Conservation (phyloP, 164 flowering plant species). For the Vitis riparia region DNA sequence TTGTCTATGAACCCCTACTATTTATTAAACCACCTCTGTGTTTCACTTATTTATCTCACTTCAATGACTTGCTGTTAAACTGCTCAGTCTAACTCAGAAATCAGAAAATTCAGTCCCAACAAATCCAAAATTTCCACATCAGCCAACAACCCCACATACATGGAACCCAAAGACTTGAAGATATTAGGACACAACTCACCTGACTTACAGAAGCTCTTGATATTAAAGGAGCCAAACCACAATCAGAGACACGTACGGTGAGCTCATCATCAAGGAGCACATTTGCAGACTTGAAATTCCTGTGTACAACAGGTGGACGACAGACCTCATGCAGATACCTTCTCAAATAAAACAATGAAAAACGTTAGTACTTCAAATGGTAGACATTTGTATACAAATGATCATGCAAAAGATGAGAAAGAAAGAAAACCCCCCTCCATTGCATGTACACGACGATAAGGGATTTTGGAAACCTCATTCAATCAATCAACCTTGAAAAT, state of each 20-base stretch:
- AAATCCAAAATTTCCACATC: background rate
- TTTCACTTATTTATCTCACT: no score
- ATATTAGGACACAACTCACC: slow-evolving; percentile 40
- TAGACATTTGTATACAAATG: background rate
- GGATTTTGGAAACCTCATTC: no score
- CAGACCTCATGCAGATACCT: slow-evolving; percentile 95
- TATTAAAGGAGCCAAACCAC: slow-evolving; percentile 83
- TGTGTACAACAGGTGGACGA: slow-evolving; percentile 78
- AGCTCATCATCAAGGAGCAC: slow-evolving; percentile 89
- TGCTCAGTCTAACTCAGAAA: background rate
- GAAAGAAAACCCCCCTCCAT: background rate
- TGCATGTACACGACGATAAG: no score
- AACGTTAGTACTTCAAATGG: background rate
- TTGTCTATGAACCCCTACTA: no score
- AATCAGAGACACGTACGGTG: slow-evolving; percentile 72
- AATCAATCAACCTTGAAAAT: no score
- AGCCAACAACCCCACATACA: background rate
- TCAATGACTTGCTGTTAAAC: no score
- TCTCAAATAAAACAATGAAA: slow-evolving; percentile 6
- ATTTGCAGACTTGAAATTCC: slow-evolving; percentile 83
- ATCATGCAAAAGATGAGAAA: background rate
- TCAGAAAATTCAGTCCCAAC: background rate
- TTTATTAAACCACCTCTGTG: no score
- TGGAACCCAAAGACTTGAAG: background rate
- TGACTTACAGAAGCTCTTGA: slow-evolving; percentile 74